phyloP scores from a whole-genome alignment of 1,284 basidiomycete species.

The Apiotrichum akiyoshidainum region DNA sequence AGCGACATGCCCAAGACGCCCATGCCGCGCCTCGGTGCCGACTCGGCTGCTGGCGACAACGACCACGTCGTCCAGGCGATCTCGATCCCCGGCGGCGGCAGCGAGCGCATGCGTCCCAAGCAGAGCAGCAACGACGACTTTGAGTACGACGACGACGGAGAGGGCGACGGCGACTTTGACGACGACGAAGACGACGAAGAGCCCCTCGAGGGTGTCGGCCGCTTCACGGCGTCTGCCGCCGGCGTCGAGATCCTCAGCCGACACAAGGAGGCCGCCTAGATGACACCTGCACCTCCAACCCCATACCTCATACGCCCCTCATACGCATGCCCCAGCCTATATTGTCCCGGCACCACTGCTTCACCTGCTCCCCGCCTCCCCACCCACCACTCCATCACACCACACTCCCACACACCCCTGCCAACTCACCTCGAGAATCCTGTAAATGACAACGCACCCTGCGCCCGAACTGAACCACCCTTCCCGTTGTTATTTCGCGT shows the following conservation, averaged over 20 bases:
- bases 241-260: conserved; percentile 47
- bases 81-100: conserved; percentile 12
- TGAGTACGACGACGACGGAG: conserved; percentile 33
- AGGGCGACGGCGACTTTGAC: conserved; percentile 37
- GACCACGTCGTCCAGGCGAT: conserved; percentile 20
- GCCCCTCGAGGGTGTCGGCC: conserved; percentile 7
- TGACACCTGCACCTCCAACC: not conserved
- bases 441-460: not conserved
- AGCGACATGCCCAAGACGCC: not conserved
- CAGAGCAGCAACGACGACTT: conserved; percentile 23
- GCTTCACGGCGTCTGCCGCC: conserved; percentile 40
- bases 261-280: conserved; percentile 25
- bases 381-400: too few species aligned
- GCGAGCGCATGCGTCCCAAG: conserved; percentile 8
- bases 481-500: not conserved
- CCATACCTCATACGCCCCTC: not conserved
- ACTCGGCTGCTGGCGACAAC: conserved; percentile 2
- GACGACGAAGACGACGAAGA: conserved; percentile 46
- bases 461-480: not conserved
- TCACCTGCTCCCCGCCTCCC: not conserved
- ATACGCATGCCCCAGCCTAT: too few species aligned
- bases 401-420: too few species aligned
- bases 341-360: not conserved
- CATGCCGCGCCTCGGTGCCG: conserved; percentile 5
- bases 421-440: not conserved